phyloP scores from a whole-genome alignment of 331 rosid species.

The Malus hybrid region DNA sequence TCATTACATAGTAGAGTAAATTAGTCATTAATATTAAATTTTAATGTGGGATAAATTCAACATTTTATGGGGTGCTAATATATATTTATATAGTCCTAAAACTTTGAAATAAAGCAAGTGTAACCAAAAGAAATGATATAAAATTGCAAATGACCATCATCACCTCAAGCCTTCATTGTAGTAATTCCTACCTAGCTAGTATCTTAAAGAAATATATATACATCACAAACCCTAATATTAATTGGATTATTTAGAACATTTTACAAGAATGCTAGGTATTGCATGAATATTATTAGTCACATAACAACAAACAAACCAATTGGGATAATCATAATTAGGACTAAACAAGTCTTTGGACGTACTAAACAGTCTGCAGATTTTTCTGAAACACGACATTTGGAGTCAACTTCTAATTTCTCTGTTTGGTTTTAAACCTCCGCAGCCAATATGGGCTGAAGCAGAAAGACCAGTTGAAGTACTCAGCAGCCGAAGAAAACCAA shows the following conservation, averaged over 20 bases:
- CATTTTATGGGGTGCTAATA: too few species aligned
- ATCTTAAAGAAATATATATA: background rate
- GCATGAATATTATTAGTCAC: background rate
- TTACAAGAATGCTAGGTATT: background rate
- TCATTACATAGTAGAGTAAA: too few species aligned
- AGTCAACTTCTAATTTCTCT: background rate
- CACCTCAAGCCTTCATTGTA: background rate
- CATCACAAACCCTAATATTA: background rate
- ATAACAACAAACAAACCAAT: background rate
- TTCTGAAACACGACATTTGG: background rate
- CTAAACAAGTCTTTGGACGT: background rate
- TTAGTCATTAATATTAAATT: too few species aligned
- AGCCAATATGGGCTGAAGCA: conserved; percentile 83
- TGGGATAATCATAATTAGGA: background rate
- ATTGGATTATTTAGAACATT: background rate
- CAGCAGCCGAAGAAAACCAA: conserved; percentile 29
- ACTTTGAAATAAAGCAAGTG: too few species aligned
- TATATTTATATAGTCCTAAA: too few species aligned
- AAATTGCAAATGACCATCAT: too few species aligned
- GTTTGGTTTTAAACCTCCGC: conserved; percentile 18
- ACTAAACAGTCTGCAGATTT: background rate
- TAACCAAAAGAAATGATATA: too few species aligned
- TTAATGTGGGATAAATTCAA: too few species aligned
- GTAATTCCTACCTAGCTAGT: background rate
- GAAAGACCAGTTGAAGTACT: conserved; percentile 34